Conservation (phyloP, 73 alveolate genomes). For the Loxodes magnus region DNA sequence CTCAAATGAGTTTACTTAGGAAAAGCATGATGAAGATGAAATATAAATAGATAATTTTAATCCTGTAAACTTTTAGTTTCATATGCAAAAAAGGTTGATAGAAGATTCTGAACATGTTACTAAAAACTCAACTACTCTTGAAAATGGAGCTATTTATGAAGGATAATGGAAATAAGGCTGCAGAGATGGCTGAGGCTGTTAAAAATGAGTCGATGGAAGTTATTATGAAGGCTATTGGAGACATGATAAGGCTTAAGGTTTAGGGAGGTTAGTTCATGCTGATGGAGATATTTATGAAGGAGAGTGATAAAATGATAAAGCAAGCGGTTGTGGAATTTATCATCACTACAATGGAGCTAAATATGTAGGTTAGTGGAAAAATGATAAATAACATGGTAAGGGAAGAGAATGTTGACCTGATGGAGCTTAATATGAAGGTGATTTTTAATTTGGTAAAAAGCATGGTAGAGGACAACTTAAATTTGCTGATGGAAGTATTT, state of each 20-base stretch:
- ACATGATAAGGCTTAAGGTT: slow-evolving; percentile 59
- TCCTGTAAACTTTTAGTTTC: too few relatives aligned
- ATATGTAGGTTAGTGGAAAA: slow-evolving; percentile 59
- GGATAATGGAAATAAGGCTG: slow-evolving; percentile 40
- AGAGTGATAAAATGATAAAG: slow-evolving; percentile 43
- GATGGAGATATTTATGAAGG: slow-evolving; percentile 57
- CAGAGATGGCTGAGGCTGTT: slow-evolving; percentile 50
- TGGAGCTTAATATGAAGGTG: slow-evolving; percentile 67
- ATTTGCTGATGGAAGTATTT: slow-evolving; percentile 49
- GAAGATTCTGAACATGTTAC: too few relatives aligned
- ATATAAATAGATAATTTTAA: too few relatives aligned
- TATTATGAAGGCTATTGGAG: slow-evolving; percentile 65
- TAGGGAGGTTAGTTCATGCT: slow-evolving; percentile 58
- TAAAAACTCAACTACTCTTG: too few relatives aligned
- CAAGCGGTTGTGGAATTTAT: slow-evolving; percentile 33
- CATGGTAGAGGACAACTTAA: slow-evolving; percentile 38
- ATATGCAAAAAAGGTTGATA: too few relatives aligned
- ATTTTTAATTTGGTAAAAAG: slow-evolving; percentile 45
- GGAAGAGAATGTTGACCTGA: slow-evolving; percentile 76
- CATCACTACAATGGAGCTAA: slow-evolving; percentile 55
- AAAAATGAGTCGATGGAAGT: slow-evolving; percentile 56
- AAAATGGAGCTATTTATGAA: slow-evolving; percentile 26
- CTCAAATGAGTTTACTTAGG: too few relatives aligned
- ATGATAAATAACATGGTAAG: slow-evolving; percentile 63
- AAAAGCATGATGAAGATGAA: too few relatives aligned